phyloP scores from a whole-genome alignment of 1,284 basidiomycete species.

The Fomes fomentarius region DNA sequence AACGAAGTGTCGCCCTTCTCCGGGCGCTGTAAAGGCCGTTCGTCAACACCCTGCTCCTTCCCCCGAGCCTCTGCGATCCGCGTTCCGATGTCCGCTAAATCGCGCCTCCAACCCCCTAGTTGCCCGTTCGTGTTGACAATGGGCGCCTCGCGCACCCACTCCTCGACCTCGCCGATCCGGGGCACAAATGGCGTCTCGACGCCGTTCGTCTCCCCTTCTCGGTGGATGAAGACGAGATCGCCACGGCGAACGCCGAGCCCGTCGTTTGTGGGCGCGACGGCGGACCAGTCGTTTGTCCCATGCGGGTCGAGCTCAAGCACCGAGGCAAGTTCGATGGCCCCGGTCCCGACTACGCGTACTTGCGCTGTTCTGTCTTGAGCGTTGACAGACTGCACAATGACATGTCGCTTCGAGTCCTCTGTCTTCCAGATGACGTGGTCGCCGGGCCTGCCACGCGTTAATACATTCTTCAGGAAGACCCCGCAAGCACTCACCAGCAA shows the following conservation, averaged over 20 bases:
- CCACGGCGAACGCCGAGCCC: conserved; percentile 83
- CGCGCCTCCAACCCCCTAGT: conserved; percentile 67
- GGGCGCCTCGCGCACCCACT: conserved; percentile 71
- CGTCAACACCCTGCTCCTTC: conserved; percentile 38
- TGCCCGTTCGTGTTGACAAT: conserved; percentile 50
- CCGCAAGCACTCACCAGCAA: conserved; percentile 62
- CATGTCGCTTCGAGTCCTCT: conserved; percentile 68
- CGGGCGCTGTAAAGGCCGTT: conserved; percentile 51
- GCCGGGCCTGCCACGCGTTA: conserved; percentile 68
- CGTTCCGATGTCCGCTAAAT: conserved; percentile 66
- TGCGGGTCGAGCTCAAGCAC: conserved; percentile 88
- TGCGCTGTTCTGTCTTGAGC: conserved; percentile 73
- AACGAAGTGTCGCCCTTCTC: conserved; percentile 47
- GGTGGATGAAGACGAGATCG: conserved; percentile 83
- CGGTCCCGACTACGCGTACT: conserved; percentile 59
- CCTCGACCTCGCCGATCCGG: conserved; percentile 77
- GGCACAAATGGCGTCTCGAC: conserved; percentile 67
- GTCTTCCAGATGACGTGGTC: conserved; percentile 89
- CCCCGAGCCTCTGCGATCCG: conserved; percentile 54
- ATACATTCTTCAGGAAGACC: not conserved
- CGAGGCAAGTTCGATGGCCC: conserved; percentile 69
- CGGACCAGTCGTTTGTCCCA: conserved; percentile 58
- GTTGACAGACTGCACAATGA: conserved; percentile 81
- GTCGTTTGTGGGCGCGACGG: conserved; percentile 47
- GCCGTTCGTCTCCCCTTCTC: conserved; percentile 69